A percentile compares a stretch with the other conserved stretches of the same genome.
Evolutionary conservation across 345 rosid genomes (phyloP).

Genomic region (Eucalyptus sp.): DNA sequence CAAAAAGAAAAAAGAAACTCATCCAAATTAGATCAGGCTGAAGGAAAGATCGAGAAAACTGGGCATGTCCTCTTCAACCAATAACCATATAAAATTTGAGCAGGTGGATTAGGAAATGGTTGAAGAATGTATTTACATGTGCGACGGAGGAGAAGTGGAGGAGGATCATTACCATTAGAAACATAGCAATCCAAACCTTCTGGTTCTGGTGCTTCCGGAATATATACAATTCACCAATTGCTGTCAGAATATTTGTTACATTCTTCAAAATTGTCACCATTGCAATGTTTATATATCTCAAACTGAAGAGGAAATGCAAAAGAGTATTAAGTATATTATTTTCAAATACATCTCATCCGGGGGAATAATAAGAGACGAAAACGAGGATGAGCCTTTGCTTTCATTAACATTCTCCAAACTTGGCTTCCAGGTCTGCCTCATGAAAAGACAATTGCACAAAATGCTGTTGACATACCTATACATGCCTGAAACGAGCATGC

Average conservation of each 20-base stretch:
- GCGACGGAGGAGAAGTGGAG: background rate
- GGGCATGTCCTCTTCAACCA: background rate
- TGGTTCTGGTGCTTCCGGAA: constrained; percentile 77
- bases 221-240: constrained; percentile 74
- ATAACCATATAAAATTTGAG: background rate
- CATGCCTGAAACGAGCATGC: constrained; percentile 94
- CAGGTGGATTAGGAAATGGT: background rate
- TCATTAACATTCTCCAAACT: background rate
- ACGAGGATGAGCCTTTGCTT: background rate
- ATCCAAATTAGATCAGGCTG: background rate
- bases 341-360: background rate
- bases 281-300: constrained; percentile 84
- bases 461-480: constrained; percentile 46
- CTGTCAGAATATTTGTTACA: constrained; percentile 82
- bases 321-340: background rate
- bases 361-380: background rate
- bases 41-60: background rate
- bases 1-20: background rate
- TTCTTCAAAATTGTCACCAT: constrained; percentile 98
- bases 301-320: constrained; percentile 36
- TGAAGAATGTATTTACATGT: background rate
- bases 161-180: constrained; percentile 56
- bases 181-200: constrained; percentile 93
- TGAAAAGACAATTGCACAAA: background rate
- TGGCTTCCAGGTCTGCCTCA: background rate